Conservation (phyloP, 164 flowering plant species). For the Nymphaea colorata region DNA sequence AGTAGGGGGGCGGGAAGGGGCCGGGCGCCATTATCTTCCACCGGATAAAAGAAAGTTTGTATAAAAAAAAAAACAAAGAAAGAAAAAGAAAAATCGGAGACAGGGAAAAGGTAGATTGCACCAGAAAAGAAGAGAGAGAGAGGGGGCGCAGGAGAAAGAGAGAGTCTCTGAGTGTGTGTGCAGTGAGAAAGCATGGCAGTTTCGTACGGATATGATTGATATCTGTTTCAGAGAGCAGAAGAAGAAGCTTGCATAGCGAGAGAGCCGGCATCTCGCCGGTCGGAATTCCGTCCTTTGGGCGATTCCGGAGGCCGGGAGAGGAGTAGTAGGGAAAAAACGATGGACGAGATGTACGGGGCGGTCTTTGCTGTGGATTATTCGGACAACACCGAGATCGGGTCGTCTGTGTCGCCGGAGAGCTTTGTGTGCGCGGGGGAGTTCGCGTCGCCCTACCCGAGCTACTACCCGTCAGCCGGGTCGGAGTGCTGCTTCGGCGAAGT, state of each 20-base stretch:
- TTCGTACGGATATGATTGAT: neutral
- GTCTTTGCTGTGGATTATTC: constrained; percentile 26
- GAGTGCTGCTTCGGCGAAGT: constrained; percentile 19
- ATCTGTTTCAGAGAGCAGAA: neutral
- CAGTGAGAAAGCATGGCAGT: neutral
- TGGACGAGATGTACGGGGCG: constrained; percentile 59
- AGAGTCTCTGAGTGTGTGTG: too few relatives aligned
- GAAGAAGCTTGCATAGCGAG: neutral
- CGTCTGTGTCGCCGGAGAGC: constrained; percentile 39
- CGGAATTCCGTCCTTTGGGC: neutral
- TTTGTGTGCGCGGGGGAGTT: constrained; percentile 16
- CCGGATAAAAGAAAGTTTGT: neutral
- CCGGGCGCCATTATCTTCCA: neutral
- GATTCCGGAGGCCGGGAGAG: neutral
- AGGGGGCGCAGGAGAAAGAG: neutral
- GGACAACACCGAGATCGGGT: constrained; percentile 10
- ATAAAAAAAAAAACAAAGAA: neutral
- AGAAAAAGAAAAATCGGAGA: neutral
- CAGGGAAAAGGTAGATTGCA: neutral
- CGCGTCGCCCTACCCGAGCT: neutral
- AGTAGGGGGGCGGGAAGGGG: too few relatives aligned
- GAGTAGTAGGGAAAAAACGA: constrained; percentile 3
- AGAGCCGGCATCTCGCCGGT: neutral
- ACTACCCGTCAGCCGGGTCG: constrained; percentile 4
- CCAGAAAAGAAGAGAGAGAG: neutral